Evolutionary conservation across 2,329 filamentous ascomycete species (phyloP).

Genomic region (Paecilomyces variotii): DNA sequence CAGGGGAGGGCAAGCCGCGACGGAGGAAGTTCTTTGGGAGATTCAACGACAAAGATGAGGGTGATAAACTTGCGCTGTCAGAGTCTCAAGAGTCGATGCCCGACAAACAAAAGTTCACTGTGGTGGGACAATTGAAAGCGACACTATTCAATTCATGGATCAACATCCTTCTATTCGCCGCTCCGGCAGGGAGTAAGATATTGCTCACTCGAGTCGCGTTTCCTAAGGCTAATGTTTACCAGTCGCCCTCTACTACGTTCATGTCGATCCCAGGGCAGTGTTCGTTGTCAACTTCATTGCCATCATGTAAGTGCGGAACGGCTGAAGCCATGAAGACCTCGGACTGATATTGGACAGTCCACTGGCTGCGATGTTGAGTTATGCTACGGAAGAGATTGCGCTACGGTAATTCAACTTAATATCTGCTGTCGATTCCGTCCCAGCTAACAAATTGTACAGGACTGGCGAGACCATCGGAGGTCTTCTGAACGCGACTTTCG

Average conservation of each 20-base stretch:
- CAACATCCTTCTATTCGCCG: conserved; percentile 71
- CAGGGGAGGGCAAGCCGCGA: neutral
- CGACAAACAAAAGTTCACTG: neutral
- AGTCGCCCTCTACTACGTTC: conserved; percentile 60
- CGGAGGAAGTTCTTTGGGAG: neutral
- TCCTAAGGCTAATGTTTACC: conserved; percentile 3
- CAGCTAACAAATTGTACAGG: conserved; percentile 20
- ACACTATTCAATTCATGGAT: conserved; percentile 50
- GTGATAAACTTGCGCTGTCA: neutral
- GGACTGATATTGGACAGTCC: conserved; percentile 38
- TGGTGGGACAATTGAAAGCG: neutral
- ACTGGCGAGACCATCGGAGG: conserved; percentile 82
- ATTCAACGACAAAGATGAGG: neutral
- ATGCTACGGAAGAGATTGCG: conserved; percentile 84
- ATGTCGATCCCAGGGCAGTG: conserved; percentile 53
- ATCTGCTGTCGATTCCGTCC: neutral
- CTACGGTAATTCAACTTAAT: conserved; percentile 20
- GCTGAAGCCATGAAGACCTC: neutral
- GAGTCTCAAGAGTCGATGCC: neutral
- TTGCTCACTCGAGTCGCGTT: neutral
- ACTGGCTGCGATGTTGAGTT: conserved; percentile 76
- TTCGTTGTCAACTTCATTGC: conserved; percentile 92
- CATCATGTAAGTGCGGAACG: conserved; percentile 52
- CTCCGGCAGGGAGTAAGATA: conserved; percentile 59
- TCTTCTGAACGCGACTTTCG: conserved; percentile 83